Evolutionary conservation across 2,329 filamentous ascomycete genomes (phyloP).

Genomic region (Remersonia thermophila): DNA sequence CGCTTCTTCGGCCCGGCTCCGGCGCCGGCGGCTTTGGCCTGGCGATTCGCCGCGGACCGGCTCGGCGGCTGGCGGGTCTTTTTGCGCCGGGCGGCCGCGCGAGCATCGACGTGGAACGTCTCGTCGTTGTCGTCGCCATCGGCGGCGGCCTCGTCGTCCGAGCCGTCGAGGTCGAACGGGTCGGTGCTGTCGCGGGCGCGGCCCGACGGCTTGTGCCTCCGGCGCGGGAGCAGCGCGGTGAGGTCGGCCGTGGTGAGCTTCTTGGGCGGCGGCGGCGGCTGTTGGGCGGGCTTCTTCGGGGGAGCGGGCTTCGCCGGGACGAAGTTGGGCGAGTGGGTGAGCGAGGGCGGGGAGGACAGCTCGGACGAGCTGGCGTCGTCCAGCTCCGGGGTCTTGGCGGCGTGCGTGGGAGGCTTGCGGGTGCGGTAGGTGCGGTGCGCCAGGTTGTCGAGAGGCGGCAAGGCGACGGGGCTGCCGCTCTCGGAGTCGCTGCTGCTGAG

Average conservation of each 20-base stretch:
- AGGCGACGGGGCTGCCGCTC: constrained; percentile 31
- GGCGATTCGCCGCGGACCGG: constrained; percentile 12
- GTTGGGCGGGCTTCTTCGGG: constrained; percentile 19
- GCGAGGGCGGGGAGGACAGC: constrained; percentile 50
- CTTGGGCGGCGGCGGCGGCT: constrained; percentile 22
- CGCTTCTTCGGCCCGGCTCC: constrained; percentile 9
- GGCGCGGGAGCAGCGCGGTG: constrained; percentile 40
- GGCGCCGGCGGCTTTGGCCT: constrained; percentile 15
- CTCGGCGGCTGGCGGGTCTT: constrained; percentile 20
- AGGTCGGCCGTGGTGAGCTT: constrained; percentile 43
- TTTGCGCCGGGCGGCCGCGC: constrained; percentile 16
- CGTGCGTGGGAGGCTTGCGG: constrained; percentile 14
- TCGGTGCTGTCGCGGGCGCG: constrained; percentile 21
- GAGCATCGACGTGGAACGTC: constrained; percentile 29
- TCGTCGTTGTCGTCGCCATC: constrained; percentile 34
- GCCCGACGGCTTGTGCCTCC: constrained; percentile 27
- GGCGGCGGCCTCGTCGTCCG: constrained; percentile 23
- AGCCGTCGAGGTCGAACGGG: constrained; percentile 30
- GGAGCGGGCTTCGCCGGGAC: constrained; percentile 16
- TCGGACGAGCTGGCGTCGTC: constrained; percentile 36
- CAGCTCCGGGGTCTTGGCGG: constrained; percentile 25
- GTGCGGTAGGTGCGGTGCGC: constrained; percentile 28
- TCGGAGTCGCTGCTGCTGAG: constrained; percentile 37
- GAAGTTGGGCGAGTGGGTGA: constrained; percentile 54
- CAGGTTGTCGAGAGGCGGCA: constrained; percentile 41